Evolutionary conservation across 1,139 yeast genomes (phyloP).

Genomic region (Geotrichum bryndzae): DNA sequence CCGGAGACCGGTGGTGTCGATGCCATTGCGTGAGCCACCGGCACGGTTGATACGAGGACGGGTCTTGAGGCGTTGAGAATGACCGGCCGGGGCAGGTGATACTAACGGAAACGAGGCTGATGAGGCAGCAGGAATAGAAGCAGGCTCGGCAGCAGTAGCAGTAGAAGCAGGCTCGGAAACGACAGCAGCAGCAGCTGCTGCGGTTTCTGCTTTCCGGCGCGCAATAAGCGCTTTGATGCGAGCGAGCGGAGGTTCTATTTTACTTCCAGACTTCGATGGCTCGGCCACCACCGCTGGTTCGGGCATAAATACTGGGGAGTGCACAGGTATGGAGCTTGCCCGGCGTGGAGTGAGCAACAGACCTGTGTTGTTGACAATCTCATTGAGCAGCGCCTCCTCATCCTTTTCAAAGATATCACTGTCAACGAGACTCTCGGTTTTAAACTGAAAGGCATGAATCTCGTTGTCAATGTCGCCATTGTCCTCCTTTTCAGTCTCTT

Average conservation of each 20-base stretch:
- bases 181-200: neutral
- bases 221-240: neutral
- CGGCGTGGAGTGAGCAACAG: neutral
- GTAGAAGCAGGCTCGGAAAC: no score
- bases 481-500: neutral
- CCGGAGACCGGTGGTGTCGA: neutral
- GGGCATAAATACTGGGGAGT: neutral
- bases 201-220: neutral
- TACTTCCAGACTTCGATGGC: neutral
- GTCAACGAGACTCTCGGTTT: neutral
- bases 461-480: neutral
- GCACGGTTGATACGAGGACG: neutral
- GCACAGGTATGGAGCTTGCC: neutral
- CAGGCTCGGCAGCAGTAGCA: neutral
- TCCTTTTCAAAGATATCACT: neutral
- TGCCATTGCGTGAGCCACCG: neutral
- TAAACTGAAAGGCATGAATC: neutral
- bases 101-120: neutral
- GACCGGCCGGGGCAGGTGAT: neutral
- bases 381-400: neutral
- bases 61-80: neutral
- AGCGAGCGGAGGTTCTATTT: neutral
- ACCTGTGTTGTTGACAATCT: neutral
- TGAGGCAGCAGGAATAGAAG: neutral
- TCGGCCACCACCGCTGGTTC: neutral